These are phyloP conservation scores for Rosa rugosa DNA, from an alignment of 306 rosid genomes.

Conservation along the genomic window DNA sequence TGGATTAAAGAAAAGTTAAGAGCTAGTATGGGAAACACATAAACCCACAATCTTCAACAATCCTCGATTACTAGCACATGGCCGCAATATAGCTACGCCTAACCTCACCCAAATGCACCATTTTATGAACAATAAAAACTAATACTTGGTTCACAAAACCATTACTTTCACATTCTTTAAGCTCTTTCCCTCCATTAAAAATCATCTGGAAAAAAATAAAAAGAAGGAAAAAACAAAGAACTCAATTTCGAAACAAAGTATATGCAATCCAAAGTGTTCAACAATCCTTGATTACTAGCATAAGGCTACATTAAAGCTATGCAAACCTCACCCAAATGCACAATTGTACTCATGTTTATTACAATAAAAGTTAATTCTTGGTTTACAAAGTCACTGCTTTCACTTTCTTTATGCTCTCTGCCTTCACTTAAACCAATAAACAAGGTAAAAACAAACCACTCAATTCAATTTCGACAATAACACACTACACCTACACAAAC, in stretches of 20 bases:
- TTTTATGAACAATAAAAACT: not conserved
- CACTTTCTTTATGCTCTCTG: not conserved
- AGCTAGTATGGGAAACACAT: not conserved
- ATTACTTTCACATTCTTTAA: not conserved
- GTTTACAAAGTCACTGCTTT: not conserved
- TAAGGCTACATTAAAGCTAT: not conserved
- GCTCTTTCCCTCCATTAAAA: not conserved
- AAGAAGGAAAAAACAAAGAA: too few species aligned
- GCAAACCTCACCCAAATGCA: not conserved
- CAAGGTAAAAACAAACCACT: not conserved
- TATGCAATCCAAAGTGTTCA: not conserved
- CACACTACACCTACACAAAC: not conserved
- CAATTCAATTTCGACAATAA: not conserved
- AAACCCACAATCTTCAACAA: not conserved
- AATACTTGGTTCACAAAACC: not conserved
- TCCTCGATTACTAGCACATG: not conserved
- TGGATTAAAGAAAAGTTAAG: not conserved
- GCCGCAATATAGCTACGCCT: not conserved
- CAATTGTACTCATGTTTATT: not conserved
- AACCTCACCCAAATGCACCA: not conserved
- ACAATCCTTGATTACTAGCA: not conserved
- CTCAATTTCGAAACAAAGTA: too few species aligned
- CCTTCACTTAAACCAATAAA: not conserved
- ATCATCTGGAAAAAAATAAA: too few species aligned
- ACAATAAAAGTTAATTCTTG: not conserved